Conservation (phyloP, 306 rosid species). For the Begonia masoniana region DNA sequence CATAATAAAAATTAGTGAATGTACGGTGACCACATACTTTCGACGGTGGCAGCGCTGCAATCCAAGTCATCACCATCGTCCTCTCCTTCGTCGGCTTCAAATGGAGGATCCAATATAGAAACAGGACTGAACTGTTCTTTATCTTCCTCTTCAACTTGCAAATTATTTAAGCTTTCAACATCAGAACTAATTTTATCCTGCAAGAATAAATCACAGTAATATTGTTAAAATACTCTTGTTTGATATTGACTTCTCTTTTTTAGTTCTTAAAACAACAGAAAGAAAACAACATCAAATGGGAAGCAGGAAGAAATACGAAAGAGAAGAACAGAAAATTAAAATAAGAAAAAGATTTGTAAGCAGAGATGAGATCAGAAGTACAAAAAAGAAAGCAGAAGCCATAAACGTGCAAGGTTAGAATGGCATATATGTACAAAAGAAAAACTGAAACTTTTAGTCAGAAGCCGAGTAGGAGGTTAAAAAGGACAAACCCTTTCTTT, state of each 20-base stretch:
- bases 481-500: slow-evolving; percentile 42
- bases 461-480: background rate
- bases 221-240: too few species aligned
- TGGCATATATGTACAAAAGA: too few species aligned
- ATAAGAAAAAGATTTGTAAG: background rate
- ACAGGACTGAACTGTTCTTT: slow-evolving; percentile 95
- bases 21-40: slow-evolving; percentile 45
- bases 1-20: too few species aligned
- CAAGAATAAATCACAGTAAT: background rate
- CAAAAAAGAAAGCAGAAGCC: too few species aligned
- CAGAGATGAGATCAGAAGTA: background rate
- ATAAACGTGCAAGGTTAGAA: too few species aligned
- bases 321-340: background rate
- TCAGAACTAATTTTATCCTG: slow-evolving; percentile 15
- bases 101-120: slow-evolving; percentile 80
- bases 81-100: slow-evolving; percentile 40
- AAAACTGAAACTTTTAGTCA: too few species aligned
- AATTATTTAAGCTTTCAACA: slow-evolving; percentile 19
- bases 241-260: too few species aligned
- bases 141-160: slow-evolving; percentile 35
- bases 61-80: slow-evolving; percentile 32
- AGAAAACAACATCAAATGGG: too few species aligned
- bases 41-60: slow-evolving; percentile 73
- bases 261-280: too few species aligned
- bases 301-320: too few species aligned